Percentiles rank a stretch among this genome's conserved stretches.
Evolutionary conservation across 768 basidiomycete genomes (phyloP).

Genomic region (Calocera cornea): DNA sequence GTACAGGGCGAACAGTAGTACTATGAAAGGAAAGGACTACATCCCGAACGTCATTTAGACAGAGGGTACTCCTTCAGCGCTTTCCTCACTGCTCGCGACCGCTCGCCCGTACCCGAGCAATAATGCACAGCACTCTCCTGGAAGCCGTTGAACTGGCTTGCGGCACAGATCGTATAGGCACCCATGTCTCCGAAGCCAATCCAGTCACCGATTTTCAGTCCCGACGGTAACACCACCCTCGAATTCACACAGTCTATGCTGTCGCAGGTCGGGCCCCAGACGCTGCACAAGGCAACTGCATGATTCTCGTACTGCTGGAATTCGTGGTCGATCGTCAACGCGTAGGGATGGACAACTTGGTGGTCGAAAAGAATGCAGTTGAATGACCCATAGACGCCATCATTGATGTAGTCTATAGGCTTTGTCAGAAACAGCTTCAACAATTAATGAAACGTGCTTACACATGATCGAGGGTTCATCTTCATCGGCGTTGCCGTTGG

Average conservation of each 20-base stretch:
- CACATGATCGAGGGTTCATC: slow-evolving; percentile 67
- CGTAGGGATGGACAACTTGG: slow-evolving; percentile 68
- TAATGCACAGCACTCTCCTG: slow-evolving; percentile 67
- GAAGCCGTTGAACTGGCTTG: slow-evolving; percentile 91
- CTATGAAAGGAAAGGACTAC: background rate
- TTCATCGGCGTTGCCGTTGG: slow-evolving; percentile 24
- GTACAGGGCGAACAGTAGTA: no score
- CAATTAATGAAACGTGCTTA: slow-evolving; percentile 30
- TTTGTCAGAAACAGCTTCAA: background rate
- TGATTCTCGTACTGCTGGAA: slow-evolving; percentile 8
- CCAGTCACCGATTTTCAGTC: slow-evolving; percentile 88
- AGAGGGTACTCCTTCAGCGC: slow-evolving; percentile 13
- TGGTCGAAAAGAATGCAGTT: slow-evolving; percentile 98
- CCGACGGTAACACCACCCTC: slow-evolving; percentile 45
- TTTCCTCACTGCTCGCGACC: slow-evolving; percentile 35
- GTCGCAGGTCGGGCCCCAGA: slow-evolving; percentile 99
- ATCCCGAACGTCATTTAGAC: background rate
- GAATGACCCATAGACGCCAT: slow-evolving; percentile 95
- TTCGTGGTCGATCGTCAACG: slow-evolving; percentile 28
- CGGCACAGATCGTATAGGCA: slow-evolving; percentile 95
- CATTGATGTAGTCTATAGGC: slow-evolving; percentile 90
- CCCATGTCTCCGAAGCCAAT: slow-evolving; percentile 97
- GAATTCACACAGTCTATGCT: slow-evolving; percentile 85
- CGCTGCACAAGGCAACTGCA: slow-evolving; percentile 32
- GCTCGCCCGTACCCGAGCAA: slow-evolving; percentile 47